These are phyloP conservation scores for Beauveria medogensis DNA, from an alignment of 2,329 filamentous ascomycete genomes.

Conservation along the genomic window DNA sequence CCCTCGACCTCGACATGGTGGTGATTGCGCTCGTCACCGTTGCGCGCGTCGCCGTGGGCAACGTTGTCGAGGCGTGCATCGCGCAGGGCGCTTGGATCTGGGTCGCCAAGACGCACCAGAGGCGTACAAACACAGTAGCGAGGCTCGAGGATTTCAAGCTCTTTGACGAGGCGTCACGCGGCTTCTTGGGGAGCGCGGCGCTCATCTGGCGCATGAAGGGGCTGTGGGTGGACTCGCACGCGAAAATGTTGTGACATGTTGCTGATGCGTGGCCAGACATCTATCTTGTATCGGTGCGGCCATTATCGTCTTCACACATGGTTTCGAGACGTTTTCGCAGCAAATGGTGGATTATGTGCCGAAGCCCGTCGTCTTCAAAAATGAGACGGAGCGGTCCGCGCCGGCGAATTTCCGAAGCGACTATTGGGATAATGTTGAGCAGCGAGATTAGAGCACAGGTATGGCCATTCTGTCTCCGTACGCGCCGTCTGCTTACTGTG, in stretches of 20 bases:
- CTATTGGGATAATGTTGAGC: constrained; percentile 26
- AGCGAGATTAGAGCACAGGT: constrained; percentile 14
- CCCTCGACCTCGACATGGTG: constrained; percentile 26
- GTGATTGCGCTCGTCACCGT: constrained; percentile 30
- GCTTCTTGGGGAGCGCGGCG: constrained; percentile 26
- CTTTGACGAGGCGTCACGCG: constrained; percentile 30
- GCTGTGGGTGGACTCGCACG: constrained; percentile 16
- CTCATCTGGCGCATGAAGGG: constrained; percentile 29
- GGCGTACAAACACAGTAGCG: constrained; percentile 23
- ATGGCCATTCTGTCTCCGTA: neutral
- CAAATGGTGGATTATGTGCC: constrained; percentile 29
- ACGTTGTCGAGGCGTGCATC: constrained; percentile 27
- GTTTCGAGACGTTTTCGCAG: constrained; percentile 32
- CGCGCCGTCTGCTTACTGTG: neutral
- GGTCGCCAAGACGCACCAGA: constrained; percentile 28
- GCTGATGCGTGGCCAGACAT: constrained; percentile 19
- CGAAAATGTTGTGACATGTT: neutral
- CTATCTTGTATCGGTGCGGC: constrained; percentile 30
- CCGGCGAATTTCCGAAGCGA: constrained; percentile 26
- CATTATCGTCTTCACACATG: constrained; percentile 27
- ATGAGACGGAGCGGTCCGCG: constrained; percentile 14
- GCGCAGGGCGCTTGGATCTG: constrained; percentile 33
- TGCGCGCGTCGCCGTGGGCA: constrained; percentile 27
- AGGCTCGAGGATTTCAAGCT: constrained; percentile 30
- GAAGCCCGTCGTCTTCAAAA: constrained; percentile 16